phyloP scores from a whole-genome alignment of 164 flowering plant species.

The Vitis cinerea region DNA sequence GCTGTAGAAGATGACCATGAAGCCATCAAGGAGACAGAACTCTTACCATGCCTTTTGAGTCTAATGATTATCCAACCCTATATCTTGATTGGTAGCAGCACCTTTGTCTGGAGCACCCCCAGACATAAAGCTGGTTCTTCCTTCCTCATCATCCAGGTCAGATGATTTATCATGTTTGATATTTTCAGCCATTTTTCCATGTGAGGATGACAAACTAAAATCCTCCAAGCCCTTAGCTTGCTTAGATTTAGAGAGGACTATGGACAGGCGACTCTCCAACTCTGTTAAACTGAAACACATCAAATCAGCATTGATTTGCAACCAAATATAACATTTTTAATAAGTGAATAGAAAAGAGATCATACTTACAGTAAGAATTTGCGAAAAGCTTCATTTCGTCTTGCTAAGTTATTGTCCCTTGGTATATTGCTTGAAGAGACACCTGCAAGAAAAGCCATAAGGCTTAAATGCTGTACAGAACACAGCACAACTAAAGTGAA shows the following conservation, averaged over 20 bases:
- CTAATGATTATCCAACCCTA: background rate
- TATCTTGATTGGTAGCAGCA: background rate
- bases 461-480: too few species aligned
- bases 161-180: background rate
- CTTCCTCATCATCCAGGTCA: background rate
- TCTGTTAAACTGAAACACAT: constrained; percentile 1
- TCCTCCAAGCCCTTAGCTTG: background rate
- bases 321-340: background rate
- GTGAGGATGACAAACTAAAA: too few species aligned
- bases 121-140: background rate
- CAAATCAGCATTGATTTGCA: background rate
- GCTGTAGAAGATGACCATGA: background rate
- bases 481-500: too few species aligned
- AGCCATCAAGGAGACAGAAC: background rate
- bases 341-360: background rate
- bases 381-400: too few species aligned
- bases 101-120: background rate
- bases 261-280: background rate
- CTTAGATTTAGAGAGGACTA: background rate
- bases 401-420: too few species aligned
- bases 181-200: background rate
- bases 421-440: too few species aligned
- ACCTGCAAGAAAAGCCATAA: too few species aligned
- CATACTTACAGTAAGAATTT: background rate
- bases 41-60: background rate